These are phyloP conservation scores for Didymella segeticola DNA, from an alignment of 2,329 filamentous ascomycete genomes.

Conservation along the genomic window DNA sequence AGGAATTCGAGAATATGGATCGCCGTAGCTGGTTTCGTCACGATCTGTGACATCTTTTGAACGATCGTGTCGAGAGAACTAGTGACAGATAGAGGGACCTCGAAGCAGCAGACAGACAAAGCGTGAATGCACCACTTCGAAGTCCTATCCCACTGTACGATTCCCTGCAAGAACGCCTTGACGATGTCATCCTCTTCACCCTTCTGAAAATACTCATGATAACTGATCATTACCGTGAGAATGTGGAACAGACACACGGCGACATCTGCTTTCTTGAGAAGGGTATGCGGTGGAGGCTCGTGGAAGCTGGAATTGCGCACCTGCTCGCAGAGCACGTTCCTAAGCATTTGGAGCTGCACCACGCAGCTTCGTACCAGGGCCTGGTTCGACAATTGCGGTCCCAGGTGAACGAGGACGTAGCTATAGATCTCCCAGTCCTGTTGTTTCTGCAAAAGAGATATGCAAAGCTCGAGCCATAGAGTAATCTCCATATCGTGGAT, in stretches of 20 bases:
- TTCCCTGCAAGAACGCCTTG: conserved; percentile 82
- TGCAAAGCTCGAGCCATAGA: conserved; percentile 77
- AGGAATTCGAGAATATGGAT: conserved; percentile 96
- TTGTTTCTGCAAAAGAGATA: conserved; percentile 75
- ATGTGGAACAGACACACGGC: conserved; percentile 87
- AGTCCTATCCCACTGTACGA: conserved; percentile 83
- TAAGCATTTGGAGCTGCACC: conserved; percentile 75
- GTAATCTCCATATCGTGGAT: conserved; percentile 58
- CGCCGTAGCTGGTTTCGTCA: conserved; percentile 89
- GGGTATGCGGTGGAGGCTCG: conserved; percentile 79
- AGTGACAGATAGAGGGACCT: conserved; percentile 85
- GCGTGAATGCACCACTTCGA: conserved; percentile 95
- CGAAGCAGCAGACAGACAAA: conserved; percentile 91
- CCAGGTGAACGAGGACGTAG: conserved; percentile 84
- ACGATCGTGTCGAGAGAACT: conserved; percentile 86
- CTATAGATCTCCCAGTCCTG: conserved; percentile 93
- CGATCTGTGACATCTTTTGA: conserved; percentile 93
- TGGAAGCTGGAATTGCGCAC: conserved; percentile 78
- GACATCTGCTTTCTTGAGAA: conserved; percentile 85
- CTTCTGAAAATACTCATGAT: conserved; percentile 83
- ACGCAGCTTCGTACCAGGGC: conserved; percentile 79
- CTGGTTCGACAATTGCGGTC: conserved; percentile 88
- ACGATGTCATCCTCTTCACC: conserved; percentile 90
- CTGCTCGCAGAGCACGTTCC: conserved; percentile 80
- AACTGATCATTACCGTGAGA: conserved; percentile 87